phyloP scores from a whole-genome alignment of 306 rosid species.

The Abrus pulchellus region DNA sequence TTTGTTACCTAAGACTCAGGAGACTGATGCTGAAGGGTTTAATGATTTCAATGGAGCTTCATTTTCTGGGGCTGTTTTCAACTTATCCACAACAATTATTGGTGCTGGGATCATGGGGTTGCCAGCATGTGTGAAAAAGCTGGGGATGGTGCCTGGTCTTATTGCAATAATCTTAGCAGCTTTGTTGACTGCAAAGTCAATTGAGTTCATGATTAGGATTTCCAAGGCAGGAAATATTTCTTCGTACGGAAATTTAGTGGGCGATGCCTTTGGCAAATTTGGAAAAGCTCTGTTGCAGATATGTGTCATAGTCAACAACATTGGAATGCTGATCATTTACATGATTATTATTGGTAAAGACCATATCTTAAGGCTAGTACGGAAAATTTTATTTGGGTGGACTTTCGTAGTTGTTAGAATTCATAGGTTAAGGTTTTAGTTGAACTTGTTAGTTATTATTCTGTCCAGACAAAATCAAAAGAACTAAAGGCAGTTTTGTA shows the following conservation, averaged over 20 bases:
- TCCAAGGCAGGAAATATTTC: constrained; percentile 70
- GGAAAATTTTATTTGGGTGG: neutral
- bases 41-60: constrained; percentile 88
- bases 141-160: constrained; percentile 89
- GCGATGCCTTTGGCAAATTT: constrained; percentile 72
- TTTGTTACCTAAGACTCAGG: constrained; percentile 64
- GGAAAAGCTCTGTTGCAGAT: constrained; percentile 75
- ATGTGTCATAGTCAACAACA: constrained; percentile 70
- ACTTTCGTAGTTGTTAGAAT: constrained; percentile 7
- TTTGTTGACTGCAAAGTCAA: constrained; percentile 74
- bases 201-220: constrained; percentile 74
- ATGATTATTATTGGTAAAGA: constrained; percentile 84
- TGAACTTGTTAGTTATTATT: neutral
- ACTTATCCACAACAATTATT: constrained; percentile 83
- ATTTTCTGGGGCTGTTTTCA: constrained; percentile 87
- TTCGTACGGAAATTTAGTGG: constrained; percentile 83
- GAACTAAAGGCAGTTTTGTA: constrained; percentile 42
- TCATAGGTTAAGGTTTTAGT: constrained; percentile 14
- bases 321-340: constrained; percentile 79
- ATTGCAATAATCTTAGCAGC: constrained; percentile 70
- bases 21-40: constrained; percentile 50
- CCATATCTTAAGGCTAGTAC: constrained; percentile 15
- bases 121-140: constrained; percentile 81
- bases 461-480: neutral
- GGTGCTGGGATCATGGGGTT: constrained; percentile 96